A percentile compares a stretch with the other conserved stretches of the same genome.
phyloP scores from a whole-genome alignment of 495 filamentous ascomycete genomes.

The Xylaria intraflava region DNA sequence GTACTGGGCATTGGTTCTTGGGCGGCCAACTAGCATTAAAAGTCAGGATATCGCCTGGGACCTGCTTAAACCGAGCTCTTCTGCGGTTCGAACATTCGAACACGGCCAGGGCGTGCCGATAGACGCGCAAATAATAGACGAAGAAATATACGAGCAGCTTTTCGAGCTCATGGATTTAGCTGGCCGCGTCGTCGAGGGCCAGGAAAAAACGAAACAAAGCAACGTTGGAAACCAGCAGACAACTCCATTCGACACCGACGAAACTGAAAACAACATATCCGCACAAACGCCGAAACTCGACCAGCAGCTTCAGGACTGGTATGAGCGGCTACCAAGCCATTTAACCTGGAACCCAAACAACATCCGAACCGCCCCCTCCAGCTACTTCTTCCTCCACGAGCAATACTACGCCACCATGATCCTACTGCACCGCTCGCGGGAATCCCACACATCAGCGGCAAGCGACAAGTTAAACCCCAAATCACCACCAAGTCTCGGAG shows the following conservation, averaged over 20 bases:
- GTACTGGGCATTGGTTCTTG: conserved; percentile 46
- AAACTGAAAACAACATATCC: conserved; percentile 36
- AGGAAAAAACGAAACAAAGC: conserved; percentile 18
- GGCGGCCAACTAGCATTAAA: conserved; percentile 47
- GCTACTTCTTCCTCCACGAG: conserved; percentile 48
- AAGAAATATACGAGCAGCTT: conserved; percentile 39
- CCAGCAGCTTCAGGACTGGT: conserved; percentile 46
- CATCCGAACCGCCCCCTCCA: conserved; percentile 41
- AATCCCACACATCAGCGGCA: conserved; percentile 38
- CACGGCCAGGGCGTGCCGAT: neutral
- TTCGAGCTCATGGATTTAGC: conserved; percentile 49
- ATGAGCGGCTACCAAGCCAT: conserved; percentile 39
- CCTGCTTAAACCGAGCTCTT: conserved; percentile 26
- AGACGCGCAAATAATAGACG: conserved; percentile 12
- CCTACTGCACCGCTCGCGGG: conserved; percentile 45
- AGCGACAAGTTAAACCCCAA: conserved; percentile 16
- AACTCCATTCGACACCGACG: conserved; percentile 19
- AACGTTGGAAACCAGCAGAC: conserved; percentile 23
- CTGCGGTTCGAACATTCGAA: conserved; percentile 13
- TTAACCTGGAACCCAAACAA: conserved; percentile 44
- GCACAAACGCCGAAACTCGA: conserved; percentile 41
- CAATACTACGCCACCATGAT: conserved; percentile 48
- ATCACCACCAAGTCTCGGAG: neutral
- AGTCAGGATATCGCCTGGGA: conserved; percentile 42
- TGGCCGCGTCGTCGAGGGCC: conserved; percentile 39